Evolutionary conservation across 2,329 filamentous ascomycete genomes (phyloP), one percentile per base, ranked within the genome.

Genomic region (Nannizziopsis barbatae): DNA sequence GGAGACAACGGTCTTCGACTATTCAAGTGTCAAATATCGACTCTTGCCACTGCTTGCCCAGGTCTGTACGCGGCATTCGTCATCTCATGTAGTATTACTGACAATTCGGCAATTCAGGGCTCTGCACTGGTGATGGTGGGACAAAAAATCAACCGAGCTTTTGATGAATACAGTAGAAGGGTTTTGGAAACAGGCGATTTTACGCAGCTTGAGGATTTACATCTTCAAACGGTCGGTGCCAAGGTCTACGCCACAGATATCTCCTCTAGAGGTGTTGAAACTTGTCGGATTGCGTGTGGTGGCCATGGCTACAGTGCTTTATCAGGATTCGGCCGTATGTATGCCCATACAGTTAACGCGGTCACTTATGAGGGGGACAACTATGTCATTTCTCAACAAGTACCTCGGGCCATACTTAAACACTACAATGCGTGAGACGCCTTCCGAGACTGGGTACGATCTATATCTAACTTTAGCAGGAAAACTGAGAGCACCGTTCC

Each of bases 301-400:
- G 65, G 65, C 1, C 64, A 68, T 45, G 66, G 66, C 1, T 69
- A 64, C 38, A 55, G 64, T 36, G 56, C 53, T n/a, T 59, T 61
- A 12, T 61, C 60, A 12, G 63, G 63, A 2, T 52, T 66, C 8
- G 57, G 56, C 9, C 57, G 60, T 6, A 64, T 65, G 14, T 57
- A 62, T 14, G 55, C 57, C 20, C 52, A 56, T 15, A 48, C 57
- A 1, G 58, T 57, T 2, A 61, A 57, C 7, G 54, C 55, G 1
- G 54, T 56, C 3, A 67, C 65, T 0, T 63, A 64, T 38, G 65
- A 67, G 42, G 68, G 68, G 3, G 68, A 71, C 49, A 71, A 68
- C 45, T 67, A 64, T 48, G 66, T 68, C 6, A 62, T 70, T 45
- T 62, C 62, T 50, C 66, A 68, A 49, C 64, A 71, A 55, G 56